Conservation (phyloP, 768 basidiomycete species). For the Boletellus ananas region DNA sequence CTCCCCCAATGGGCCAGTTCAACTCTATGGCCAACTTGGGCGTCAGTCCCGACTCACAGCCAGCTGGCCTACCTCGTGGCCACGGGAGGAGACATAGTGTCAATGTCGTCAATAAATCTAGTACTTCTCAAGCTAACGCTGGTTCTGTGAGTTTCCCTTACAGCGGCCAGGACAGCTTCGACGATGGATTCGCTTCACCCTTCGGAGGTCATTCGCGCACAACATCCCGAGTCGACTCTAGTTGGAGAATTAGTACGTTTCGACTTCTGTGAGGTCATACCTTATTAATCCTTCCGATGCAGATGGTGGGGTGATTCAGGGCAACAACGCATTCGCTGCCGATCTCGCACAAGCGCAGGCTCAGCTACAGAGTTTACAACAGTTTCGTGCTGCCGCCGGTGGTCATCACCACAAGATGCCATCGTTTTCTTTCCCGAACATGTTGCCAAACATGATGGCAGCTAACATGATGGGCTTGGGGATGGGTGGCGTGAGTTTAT, state of each 20-base stretch:
- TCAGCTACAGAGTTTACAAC: constrained; percentile 91
- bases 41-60: constrained; percentile 63
- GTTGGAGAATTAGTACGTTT: constrained; percentile 84
- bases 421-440: constrained; percentile 97
- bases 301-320: constrained; percentile 75
- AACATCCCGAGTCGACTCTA: constrained; percentile 71
- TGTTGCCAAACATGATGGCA: constrained; percentile 96
- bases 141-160: constrained; percentile 52
- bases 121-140: constrained; percentile 39
- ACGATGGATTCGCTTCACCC: constrained; percentile 71
- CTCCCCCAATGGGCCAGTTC: constrained; percentile 60
- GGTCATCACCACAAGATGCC: constrained; percentile 97
- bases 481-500: constrained; percentile 74
- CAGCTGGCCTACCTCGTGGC: constrained; percentile 67
- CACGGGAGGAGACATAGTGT: constrained; percentile 90
- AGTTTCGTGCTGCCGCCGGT: constrained; percentile 92
- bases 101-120: constrained; percentile 80
- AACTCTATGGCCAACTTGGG: constrained; percentile 47
- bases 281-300: constrained; percentile 10
- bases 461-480: constrained; percentile 94
- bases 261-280: not conserved
- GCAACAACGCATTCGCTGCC: constrained; percentile 60
- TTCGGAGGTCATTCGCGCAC: constrained; percentile 73
- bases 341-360: constrained; percentile 97
- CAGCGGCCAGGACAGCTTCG: constrained; percentile 61